A percentile compares a stretch with the other conserved stretches of the same genome.
phyloP scores from a whole-genome alignment of 2,329 filamentous ascomycete genomes.

The Coleophoma cylindrospora region DNA sequence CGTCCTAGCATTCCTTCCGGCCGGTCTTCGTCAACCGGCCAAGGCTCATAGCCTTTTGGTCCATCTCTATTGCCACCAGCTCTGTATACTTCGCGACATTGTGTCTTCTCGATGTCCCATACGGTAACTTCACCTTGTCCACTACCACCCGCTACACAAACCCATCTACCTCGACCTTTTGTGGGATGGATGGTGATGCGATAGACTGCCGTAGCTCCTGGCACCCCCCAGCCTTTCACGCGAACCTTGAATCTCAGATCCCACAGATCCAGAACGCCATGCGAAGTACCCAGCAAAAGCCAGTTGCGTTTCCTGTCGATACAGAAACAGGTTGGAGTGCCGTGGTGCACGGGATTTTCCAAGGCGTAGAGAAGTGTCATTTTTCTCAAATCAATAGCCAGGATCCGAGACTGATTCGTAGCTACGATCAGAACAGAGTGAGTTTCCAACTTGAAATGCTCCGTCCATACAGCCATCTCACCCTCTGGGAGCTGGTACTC shows the following conservation, averaged over 20 bases:
- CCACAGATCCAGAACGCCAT: slow-evolving; percentile 92
- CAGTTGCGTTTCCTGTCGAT: slow-evolving; percentile 83
- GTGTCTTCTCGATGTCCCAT: slow-evolving; percentile 89
- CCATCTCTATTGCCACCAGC: slow-evolving; percentile 53
- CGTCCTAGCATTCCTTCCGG: slow-evolving; percentile 81
- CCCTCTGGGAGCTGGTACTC: slow-evolving; percentile 71
- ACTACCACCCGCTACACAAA: slow-evolving; percentile 85
- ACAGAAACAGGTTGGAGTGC: slow-evolving; percentile 86
- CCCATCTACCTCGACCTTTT: slow-evolving; percentile 74
- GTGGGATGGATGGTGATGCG: slow-evolving; percentile 74
- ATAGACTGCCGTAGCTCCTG: slow-evolving; percentile 75
- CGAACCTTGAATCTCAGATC: slow-evolving; percentile 91
- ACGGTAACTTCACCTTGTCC: slow-evolving; percentile 85
- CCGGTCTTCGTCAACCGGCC: slow-evolving; percentile 85
- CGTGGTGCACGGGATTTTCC: slow-evolving; percentile 86
- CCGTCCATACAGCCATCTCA: slow-evolving; percentile 83
- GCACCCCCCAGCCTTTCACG: slow-evolving; percentile 82
- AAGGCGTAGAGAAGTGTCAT: slow-evolving; percentile 80
- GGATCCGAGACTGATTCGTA: slow-evolving; percentile 77
- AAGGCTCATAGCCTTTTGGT: slow-evolving; percentile 69
- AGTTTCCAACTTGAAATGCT: slow-evolving; percentile 81
- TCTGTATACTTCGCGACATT: slow-evolving; percentile 86
- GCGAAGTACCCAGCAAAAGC: slow-evolving; percentile 86
- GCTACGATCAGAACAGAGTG: slow-evolving; percentile 80
- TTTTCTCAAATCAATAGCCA: slow-evolving; percentile 80